Percentiles rank a stretch among this genome's conserved stretches.
phyloP scores from a whole-genome alignment of 768 basidiomycete genomes.

The Candolleomyces eurysporus region DNA sequence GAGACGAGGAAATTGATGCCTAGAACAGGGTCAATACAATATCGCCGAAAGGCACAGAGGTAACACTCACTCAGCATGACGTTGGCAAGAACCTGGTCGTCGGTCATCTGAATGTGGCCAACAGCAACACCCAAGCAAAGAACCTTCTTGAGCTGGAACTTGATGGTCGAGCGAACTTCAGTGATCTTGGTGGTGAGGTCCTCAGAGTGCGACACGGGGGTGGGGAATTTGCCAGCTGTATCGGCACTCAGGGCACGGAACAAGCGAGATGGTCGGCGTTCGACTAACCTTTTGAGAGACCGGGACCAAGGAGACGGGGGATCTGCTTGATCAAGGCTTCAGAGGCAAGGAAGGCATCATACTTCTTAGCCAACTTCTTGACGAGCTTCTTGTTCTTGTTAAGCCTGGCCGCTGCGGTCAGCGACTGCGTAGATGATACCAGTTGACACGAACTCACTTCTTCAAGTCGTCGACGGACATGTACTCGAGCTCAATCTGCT shows the following conservation, averaged over 20 bases:
- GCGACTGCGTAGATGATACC: not conserved
- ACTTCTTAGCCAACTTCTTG: constrained; percentile 99
- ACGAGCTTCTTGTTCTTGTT: constrained; percentile 99
- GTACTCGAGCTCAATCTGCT: constrained; percentile 97
- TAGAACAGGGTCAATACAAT: constrained; percentile 24
- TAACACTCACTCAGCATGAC: constrained; percentile 86
- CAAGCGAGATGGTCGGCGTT: not conserved
- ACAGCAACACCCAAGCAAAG: constrained; percentile 98
- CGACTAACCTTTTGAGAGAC: constrained; percentile 91
- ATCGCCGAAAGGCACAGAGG: not conserved
- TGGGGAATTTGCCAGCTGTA: constrained; percentile 96
- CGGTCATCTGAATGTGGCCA: constrained; percentile 95
- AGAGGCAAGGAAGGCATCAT: constrained; percentile 97
- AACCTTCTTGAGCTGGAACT: constrained; percentile 99
- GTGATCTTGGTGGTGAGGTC: constrained; percentile 87
- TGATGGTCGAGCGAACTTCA: constrained; percentile 98
- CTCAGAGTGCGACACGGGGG: constrained; percentile 90
- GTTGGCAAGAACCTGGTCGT: constrained; percentile 95
- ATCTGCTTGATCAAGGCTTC: constrained; percentile 99
- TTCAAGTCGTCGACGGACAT: constrained; percentile 99
- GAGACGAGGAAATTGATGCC: constrained; percentile 99
- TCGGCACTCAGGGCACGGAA: not conserved
- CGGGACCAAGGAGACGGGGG: constrained; percentile 98
- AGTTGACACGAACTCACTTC: constrained; percentile 58
- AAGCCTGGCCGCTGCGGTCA: constrained; percentile 48